These are phyloP conservation scores for Cucurbita maxima DNA, from an alignment of 306 rosid species.

Conservation along the genomic window DNA sequence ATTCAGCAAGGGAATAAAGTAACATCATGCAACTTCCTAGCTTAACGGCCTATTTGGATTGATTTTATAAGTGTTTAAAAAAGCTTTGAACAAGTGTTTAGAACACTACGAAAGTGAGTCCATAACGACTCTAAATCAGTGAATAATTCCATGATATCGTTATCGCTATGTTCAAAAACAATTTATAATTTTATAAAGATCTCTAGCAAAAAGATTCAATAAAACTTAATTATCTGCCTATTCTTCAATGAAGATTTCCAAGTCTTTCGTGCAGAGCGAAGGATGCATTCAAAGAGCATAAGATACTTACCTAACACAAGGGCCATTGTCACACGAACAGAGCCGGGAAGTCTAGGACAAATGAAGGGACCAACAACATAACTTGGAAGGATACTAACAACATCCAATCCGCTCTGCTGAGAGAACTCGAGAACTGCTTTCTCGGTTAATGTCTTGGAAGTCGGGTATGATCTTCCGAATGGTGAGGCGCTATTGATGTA, in stretches of 20 bases:
- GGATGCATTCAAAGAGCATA: neutral
- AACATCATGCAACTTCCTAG: too few species aligned
- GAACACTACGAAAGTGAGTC: too few species aligned
- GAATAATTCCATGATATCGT: neutral
- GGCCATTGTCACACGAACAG: conserved; percentile 9
- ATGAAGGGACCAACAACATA: conserved; percentile 48
- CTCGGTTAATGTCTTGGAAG: conserved; percentile 50
- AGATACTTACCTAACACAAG: conserved; percentile 21
- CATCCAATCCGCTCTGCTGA: conserved; percentile 34
- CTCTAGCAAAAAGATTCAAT: too few species aligned
- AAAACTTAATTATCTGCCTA: too few species aligned
- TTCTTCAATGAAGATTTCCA: too few species aligned
- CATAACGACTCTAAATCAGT: neutral
- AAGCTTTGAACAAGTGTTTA: too few species aligned
- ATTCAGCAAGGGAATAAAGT: too few species aligned
- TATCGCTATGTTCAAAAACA: too few species aligned
- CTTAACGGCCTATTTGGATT: too few species aligned
- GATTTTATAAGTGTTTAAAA: too few species aligned
- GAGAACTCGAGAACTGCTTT: conserved; percentile 41
- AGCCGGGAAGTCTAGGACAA: conserved; percentile 34
- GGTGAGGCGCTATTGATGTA: neutral
- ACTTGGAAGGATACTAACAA: conserved; percentile 35
- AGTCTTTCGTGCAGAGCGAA: neutral
- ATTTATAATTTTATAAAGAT: too few species aligned
- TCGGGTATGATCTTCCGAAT: conserved; percentile 12